A percentile compares a stretch with the other conserved stretches of the same genome.
Evolutionary conservation across 306 rosid genomes (phyloP).

Genomic region (Pachyrhizus erosus): DNA sequence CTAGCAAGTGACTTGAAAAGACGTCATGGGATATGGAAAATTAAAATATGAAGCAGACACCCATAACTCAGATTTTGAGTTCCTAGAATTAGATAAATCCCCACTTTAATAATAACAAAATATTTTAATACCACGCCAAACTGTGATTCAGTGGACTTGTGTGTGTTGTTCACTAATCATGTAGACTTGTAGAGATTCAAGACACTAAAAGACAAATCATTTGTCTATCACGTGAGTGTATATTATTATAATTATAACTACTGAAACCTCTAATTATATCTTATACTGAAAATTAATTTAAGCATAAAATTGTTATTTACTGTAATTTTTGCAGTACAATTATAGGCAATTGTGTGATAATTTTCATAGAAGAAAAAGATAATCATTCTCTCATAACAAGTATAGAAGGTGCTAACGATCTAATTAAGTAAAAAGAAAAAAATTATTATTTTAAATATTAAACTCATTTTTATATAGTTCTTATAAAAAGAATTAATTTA

Average conservation of each 20-base stretch:
- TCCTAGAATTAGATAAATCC: background rate
- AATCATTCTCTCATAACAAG: background rate
- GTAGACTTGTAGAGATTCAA: slow-evolving; percentile 4
- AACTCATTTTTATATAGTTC: too few relatives aligned
- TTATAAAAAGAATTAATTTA: too few relatives aligned
- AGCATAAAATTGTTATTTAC: background rate
- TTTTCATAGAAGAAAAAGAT: background rate
- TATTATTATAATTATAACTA: background rate
- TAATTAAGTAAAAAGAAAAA: background rate
- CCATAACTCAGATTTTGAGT: slow-evolving; percentile 9
- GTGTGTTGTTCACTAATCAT: background rate
- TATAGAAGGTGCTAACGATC: background rate
- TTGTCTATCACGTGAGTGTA: slow-evolving; percentile 3
- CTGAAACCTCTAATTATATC: background rate
- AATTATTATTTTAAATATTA: too few relatives aligned
- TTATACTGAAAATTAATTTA: background rate
- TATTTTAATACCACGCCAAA: slow-evolving; percentile 3
- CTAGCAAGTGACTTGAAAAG: background rate
- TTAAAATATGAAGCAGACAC: background rate
- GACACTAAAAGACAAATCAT: background rate
- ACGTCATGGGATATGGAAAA: background rate
- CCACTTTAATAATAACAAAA: background rate
- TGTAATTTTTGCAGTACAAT: background rate
- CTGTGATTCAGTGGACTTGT: slow-evolving; percentile 4
- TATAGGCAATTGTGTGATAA: background rate